phyloP scores from a whole-genome alignment of 768 basidiomycete species.

The Thelephora ganbajun region DNA sequence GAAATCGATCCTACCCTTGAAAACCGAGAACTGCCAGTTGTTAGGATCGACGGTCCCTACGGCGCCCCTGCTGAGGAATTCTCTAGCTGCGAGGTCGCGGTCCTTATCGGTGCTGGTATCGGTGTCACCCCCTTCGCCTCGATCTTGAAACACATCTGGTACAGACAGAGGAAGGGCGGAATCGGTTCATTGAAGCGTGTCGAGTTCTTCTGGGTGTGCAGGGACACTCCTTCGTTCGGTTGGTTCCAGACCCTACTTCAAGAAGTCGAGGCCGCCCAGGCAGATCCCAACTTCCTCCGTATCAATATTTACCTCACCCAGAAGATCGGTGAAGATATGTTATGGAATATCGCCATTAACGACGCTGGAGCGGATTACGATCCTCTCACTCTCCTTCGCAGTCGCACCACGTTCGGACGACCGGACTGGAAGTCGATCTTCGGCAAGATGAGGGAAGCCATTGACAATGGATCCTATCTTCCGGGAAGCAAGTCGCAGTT shows the following conservation, averaged over 20 bases:
- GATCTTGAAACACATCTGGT: slow-evolving; percentile 94
- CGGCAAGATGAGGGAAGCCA: slow-evolving; percentile 54
- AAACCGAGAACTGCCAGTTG: slow-evolving; percentile 44
- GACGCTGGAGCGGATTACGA: slow-evolving; percentile 78
- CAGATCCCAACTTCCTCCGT: slow-evolving; percentile 83
- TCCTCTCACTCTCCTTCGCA: slow-evolving; percentile 76
- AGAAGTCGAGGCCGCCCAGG: slow-evolving; percentile 79
- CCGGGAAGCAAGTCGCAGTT: slow-evolving; percentile 66
- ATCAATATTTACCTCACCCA: slow-evolving; percentile 88
- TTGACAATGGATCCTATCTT: slow-evolving; percentile 73
- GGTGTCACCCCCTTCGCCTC: slow-evolving; percentile 93
- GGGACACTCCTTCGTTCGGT: slow-evolving; percentile 92
- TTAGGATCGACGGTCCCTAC: slow-evolving; percentile 84
- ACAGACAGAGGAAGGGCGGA: slow-evolving; percentile 66
- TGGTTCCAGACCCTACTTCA: slow-evolving; percentile 90
- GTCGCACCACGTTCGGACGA: slow-evolving; percentile 84
- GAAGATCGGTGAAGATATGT: slow-evolving; percentile 74
- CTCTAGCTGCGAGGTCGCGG: slow-evolving; percentile 71
- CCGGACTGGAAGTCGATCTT: slow-evolving; percentile 85
- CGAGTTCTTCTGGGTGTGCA: slow-evolving; percentile 91
- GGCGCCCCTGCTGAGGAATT: slow-evolving; percentile 91
- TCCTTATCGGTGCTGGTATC: slow-evolving; percentile 91
- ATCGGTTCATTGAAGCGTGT: slow-evolving; percentile 76
- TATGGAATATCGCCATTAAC: slow-evolving; percentile 87
- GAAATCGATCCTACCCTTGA: slow-evolving; percentile 47